Conservation (phyloP, 306 rosid genomes). For the Prunus mongolica region DNA sequence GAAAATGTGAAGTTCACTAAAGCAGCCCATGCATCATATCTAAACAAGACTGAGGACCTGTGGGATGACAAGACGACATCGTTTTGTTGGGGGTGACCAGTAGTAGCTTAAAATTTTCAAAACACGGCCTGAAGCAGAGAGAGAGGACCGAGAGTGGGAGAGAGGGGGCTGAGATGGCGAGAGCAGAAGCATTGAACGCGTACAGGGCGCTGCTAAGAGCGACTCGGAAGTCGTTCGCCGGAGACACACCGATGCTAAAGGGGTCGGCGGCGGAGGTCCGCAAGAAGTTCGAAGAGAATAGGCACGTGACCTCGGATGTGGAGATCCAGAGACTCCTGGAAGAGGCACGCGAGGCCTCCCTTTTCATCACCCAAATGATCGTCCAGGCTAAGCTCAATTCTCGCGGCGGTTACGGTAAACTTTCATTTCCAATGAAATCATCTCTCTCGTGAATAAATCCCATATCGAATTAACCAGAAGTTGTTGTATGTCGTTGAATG, state of each 20-base stretch:
- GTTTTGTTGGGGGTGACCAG: neutral
- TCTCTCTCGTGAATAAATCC: neutral
- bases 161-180: constrained; percentile 36
- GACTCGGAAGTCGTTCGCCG: constrained; percentile 67
- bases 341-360: constrained; percentile 78
- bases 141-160: neutral
- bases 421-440: neutral
- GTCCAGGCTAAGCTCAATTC: constrained; percentile 82
- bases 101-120: neutral
- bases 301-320: constrained; percentile 42
- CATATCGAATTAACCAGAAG: neutral
- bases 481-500: neutral
- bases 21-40: neutral
- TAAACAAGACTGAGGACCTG: neutral
- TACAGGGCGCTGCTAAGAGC: constrained; percentile 77
- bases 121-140: neutral
- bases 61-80: neutral
- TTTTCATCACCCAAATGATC: constrained; percentile 74
- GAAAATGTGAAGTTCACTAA: neutral
- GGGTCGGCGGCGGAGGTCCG: constrained; percentile 72
- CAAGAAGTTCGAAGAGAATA: constrained; percentile 71
- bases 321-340: constrained; percentile 75
- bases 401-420: constrained; percentile 58
- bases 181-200: constrained; percentile 62
- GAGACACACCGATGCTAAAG: constrained; percentile 63